These are phyloP conservation scores for Cercophora samala DNA, from an alignment of 495 filamentous ascomycete genomes.

Conservation along the genomic window DNA sequence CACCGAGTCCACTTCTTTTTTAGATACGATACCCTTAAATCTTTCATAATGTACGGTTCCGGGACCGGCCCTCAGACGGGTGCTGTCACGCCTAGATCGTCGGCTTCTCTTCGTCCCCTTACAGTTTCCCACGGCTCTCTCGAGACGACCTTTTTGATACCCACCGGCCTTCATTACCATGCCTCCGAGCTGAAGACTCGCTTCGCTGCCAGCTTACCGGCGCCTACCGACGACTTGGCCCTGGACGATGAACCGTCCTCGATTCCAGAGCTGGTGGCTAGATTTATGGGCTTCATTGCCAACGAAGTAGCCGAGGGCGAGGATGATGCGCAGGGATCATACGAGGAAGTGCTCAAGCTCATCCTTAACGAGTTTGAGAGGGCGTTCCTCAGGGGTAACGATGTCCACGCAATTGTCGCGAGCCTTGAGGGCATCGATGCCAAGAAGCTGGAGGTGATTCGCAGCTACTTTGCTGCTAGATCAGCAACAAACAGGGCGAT, in stretches of 20 bases:
- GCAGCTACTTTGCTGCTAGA: constrained; percentile 86
- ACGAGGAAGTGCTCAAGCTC: constrained; percentile 82
- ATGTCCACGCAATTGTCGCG: constrained; percentile 86
- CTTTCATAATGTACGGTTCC: constrained; percentile 74
- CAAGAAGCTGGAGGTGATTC: constrained; percentile 85
- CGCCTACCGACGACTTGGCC: constrained; percentile 92
- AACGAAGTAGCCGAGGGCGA: constrained; percentile 84
- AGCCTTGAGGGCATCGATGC: constrained; percentile 78
- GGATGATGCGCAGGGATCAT: constrained; percentile 78
- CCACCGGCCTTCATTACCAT: constrained; percentile 91
- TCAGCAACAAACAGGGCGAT: constrained; percentile 76
- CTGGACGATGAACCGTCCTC: constrained; percentile 98
- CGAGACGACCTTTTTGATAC: constrained; percentile 90
- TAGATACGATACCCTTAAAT: constrained; percentile 32
- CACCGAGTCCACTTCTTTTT: constrained; percentile 7
- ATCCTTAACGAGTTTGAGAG: constrained; percentile 93
- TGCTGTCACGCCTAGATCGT: constrained; percentile 87
- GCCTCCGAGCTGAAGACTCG: constrained; percentile 86
- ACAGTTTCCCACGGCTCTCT: constrained; percentile 88
- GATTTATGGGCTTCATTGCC: constrained; percentile 87
- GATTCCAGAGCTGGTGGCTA: constrained; percentile 79
- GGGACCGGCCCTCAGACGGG: constrained; percentile 84
- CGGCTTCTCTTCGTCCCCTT: constrained; percentile 82
- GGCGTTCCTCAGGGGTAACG: constrained; percentile 89
- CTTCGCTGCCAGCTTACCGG: constrained; percentile 78